Base-by-base conservation (phyloP, 805 yeast genomes). In the Yueomyces sp. region DNA sequence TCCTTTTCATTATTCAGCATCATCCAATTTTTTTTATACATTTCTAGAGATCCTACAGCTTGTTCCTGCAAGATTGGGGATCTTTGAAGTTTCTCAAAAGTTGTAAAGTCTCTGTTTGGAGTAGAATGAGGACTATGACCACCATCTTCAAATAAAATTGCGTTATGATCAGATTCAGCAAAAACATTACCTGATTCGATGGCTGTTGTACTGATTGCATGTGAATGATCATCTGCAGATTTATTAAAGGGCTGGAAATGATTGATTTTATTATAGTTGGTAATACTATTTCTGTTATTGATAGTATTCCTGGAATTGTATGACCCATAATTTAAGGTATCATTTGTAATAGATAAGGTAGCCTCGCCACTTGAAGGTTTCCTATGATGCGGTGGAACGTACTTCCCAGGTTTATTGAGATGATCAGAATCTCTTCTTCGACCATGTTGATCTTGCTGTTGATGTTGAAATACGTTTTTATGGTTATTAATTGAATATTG, bases 381-480 rank as follows among this genome's bases (percentile, higher is more conserved):
- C 51, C 79, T 64, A 46, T 72, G 77, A 52, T 74, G 79, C 11
- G 79, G 79, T 29, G 77, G 78, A 26, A 74, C 63, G 49, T 74
- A 74, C 30, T 57, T 53, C 8, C 63, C 63, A 1, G 57, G 47
- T 44, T 53, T 58, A 32, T 42, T 46, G 36, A 51, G 53, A 29
- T 40, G 41, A 26, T 45, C 49, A 12, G 47, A 40, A 42, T 38
- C 37, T 29, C 41, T 34, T 40, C 47, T 45, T n/a, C 43, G 42
- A 29, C 36, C 28, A 19, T n/a, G n/a, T 34, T 34, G 19, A 19
- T 19, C 19, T 19, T 19, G 19, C 19, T 19, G 19, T 19, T 19
- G 19, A 19, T 19, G 19, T 19, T 19, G 19, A 19, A 19, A 19
- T 19, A 19, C 19, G 19, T 19, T 19, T 19, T 19, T 19, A 19